Base-by-base conservation (phyloP, 2,329 filamentous ascomycete species). In the Ophiocordyceps camponoti-floridani region DNA sequence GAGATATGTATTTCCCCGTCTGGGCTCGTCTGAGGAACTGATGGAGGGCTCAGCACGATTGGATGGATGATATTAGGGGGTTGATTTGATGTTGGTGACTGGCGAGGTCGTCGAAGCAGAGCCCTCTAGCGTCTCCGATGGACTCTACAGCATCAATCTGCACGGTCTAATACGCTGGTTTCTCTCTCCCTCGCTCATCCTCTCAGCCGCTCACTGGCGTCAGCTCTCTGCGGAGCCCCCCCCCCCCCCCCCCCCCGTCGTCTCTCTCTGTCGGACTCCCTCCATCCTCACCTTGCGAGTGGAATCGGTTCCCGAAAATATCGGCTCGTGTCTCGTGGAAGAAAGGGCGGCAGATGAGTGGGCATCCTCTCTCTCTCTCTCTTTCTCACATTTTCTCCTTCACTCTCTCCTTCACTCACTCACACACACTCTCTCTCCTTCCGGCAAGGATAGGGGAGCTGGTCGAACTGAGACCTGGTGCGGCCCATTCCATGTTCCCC, bases 401-500 rank as follows among this genome's bases (percentile, higher is more conserved):
- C 38, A 23, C 14, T 26, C 38, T 23, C 16, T 23, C 3, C 2
- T 6, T 40, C 18, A 11, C 18, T n/a, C n/a, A n/a, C n/a, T n/a
- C n/a, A n/a, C n/a, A n/a, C n/a, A n/a, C 38, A 4, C 14, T 4
- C 18, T 27, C 12, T 27, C 18, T 26, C 18, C 40, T 41, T 10
- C 23, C 28, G 35, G 35, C 30, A 23, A 31, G 18, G 27, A 23
- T 16, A 27, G 18, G n/a, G 18, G 19, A 16, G 30, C 16, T 43
- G 42, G 42, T 43, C 30, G 30, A 35, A 43, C 42, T 43, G 42
- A 43, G 42, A 43, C 42, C 18, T 31, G 42, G 30, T 43, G 28
- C 14, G 27, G 31, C 18, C 28, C 30, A 43, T 43, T 43, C 30
- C 42, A 18, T 33, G 42, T 19, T 16, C 42, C 42, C 30, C 37